These are phyloP conservation scores for Mycena maculata DNA, from an alignment of 768 basidiomycete species.

Conservation along the genomic window DNA sequence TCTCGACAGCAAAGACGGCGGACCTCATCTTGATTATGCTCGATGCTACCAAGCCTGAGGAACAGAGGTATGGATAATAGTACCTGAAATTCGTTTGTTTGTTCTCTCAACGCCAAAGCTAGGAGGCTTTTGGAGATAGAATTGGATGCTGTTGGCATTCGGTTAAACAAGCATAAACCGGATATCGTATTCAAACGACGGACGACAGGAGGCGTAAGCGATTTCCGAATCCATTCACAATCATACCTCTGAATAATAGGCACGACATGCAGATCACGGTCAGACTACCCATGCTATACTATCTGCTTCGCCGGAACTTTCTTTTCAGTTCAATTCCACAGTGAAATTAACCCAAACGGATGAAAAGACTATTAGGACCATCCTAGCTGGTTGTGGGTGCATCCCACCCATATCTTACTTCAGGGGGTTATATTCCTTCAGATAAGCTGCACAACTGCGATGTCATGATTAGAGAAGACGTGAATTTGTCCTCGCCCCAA, in stretches of 20 bases:
- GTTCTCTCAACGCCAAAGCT: background rate
- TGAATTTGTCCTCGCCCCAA: slow-evolving; percentile 47
- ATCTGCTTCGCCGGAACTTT: background rate
- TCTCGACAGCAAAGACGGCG: slow-evolving; percentile 92
- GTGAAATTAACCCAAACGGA: slow-evolving; percentile 95
- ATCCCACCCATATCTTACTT: background rate
- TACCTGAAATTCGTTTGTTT: too few relatives aligned
- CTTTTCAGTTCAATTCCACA: slow-evolving; percentile 79
- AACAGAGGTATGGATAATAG: slow-evolving; percentile 63
- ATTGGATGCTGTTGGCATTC: slow-evolving; percentile 95
- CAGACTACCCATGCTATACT: slow-evolving; percentile 30
- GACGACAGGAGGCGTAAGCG: slow-evolving; percentile 88
- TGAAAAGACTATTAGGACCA: slow-evolving; percentile 93
- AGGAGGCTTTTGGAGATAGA: slow-evolving; percentile 87
- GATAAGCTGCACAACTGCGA: slow-evolving; percentile 95
- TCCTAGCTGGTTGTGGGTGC: slow-evolving; percentile 84
- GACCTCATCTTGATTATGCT: slow-evolving; percentile 92
- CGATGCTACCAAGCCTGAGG: slow-evolving; percentile 92
- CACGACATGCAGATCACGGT: slow-evolving; percentile 73
- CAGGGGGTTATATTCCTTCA: slow-evolving; percentile 40
- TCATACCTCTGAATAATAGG: slow-evolving; percentile 10
- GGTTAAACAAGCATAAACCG: slow-evolving; percentile 89
- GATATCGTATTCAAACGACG: slow-evolving; percentile 96
- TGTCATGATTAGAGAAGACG: slow-evolving; percentile 98
- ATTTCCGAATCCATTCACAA: slow-evolving; percentile 20